Evolutionary conservation across 164 flowering plant species (phyloP).

Genomic region (Chimonanthus salicifolius): DNA sequence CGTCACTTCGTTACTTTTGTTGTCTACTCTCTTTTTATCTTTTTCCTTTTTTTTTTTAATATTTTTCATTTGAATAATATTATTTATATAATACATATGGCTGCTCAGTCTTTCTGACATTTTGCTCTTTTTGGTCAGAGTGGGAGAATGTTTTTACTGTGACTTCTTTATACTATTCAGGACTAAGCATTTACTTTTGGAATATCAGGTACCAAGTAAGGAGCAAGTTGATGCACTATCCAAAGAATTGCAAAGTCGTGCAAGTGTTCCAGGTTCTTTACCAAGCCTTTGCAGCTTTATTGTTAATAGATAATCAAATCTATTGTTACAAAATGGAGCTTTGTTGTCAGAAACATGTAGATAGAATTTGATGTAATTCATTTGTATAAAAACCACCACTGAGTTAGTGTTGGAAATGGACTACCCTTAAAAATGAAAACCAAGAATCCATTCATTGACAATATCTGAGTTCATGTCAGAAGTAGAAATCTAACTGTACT

Average conservation of each 20-base stretch:
- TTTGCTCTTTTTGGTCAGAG: background rate
- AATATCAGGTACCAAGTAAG: conserved; percentile 71
- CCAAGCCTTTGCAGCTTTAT: background rate
- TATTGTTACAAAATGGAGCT: background rate
- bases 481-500: too few relatives aligned
- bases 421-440: background rate
- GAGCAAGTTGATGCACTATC: conserved; percentile 82
- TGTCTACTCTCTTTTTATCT: too few relatives aligned
- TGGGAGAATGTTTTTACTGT: background rate
- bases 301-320: background rate
- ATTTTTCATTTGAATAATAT: background rate
- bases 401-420: background rate
- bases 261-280: conserved; percentile 69
- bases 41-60: too few relatives aligned
- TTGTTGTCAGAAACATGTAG: background rate
- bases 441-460: background rate
- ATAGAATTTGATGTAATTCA: background rate
- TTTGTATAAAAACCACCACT: background rate
- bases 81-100: background rate
- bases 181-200: background rate
- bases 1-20: too few relatives aligned
- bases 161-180: background rate
- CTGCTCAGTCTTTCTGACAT: background rate
- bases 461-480: background rate
- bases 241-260: conserved; percentile 65